Percentiles rank a stretch among this genome's conserved stretches.
phyloP scores from a whole-genome alignment of 1,284 basidiomycete genomes.

The Apiotrichum brassicae region DNA sequence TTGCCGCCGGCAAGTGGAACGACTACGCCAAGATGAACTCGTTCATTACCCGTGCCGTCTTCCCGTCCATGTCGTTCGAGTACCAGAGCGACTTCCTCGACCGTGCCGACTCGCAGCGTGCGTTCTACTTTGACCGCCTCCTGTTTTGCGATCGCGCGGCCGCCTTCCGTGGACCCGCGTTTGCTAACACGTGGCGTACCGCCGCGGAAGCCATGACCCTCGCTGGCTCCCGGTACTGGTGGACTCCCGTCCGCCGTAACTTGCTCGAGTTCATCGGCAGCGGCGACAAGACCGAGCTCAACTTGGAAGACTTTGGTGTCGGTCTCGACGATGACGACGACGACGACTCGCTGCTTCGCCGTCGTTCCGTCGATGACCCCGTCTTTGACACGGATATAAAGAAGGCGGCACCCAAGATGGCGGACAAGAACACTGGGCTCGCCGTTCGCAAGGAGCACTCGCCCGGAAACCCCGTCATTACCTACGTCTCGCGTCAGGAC shows the following conservation, averaged over 20 bases:
- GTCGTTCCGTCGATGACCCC: neutral
- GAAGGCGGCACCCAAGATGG: neutral
- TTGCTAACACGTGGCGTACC: constrained; percentile 62
- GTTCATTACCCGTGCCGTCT: constrained; percentile 67
- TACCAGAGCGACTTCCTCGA: constrained; percentile 56
- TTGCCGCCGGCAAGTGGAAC: constrained; percentile 70
- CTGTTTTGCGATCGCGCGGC: constrained; percentile 75
- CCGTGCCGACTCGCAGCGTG: constrained; percentile 59
- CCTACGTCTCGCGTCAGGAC: constrained; percentile 75
- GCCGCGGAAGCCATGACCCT: constrained; percentile 67
- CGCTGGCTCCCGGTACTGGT: constrained; percentile 70
- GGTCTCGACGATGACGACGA: constrained; percentile 5
- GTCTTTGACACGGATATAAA: constrained; percentile 2
- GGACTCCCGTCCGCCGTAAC: constrained; percentile 65
- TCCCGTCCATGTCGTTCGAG: constrained; percentile 58
- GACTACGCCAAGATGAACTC: constrained; percentile 66
- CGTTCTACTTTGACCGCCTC: constrained; percentile 74
- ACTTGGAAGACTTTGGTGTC: constrained; percentile 41
- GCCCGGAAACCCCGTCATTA: constrained; percentile 59
- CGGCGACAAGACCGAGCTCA: constrained; percentile 6
- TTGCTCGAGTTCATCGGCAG: constrained; percentile 63
- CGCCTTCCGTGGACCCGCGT: constrained; percentile 65
- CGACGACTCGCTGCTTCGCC: neutral
- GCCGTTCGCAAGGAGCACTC: constrained; percentile 8
- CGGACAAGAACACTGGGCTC: neutral